Percentiles rank a stretch among this genome's conserved stretches.
Evolutionary conservation across 108 stramenopile species (phyloP).

Genomic region (Schizochytrium sp.): DNA sequence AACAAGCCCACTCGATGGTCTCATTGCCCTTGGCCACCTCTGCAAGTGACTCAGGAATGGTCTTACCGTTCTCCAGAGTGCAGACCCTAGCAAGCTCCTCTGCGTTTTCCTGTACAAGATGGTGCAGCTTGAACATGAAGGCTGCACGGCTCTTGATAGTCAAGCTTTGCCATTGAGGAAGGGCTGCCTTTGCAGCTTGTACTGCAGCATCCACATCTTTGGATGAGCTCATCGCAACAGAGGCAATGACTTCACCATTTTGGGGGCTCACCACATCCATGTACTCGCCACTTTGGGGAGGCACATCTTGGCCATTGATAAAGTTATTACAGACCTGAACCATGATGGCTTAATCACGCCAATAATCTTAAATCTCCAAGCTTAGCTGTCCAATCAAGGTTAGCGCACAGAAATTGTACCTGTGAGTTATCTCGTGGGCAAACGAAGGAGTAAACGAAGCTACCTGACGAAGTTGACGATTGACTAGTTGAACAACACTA

Average conservation of each 20-base stretch:
- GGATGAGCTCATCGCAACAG: slow-evolving; percentile 72
- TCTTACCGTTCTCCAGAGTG: slow-evolving; percentile 93
- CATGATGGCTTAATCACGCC: background rate
- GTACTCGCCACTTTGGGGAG: background rate
- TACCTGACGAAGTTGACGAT: no score
- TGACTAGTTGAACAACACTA: no score
- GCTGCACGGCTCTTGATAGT: slow-evolving; percentile 81
- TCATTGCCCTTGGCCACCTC: slow-evolving; percentile 97
- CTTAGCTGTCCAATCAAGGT: no score
- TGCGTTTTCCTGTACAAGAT: slow-evolving; percentile 82
- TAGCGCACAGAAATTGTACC: no score
- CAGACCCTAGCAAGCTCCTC: slow-evolving; percentile 87
- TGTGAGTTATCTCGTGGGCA: no score
- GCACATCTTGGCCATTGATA: background rate
- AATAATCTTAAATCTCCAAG: no score
- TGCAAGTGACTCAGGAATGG: slow-evolving; percentile 91
- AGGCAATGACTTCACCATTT: slow-evolving; percentile 8
- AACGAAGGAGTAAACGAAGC: no score
- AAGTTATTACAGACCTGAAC: slow-evolving; percentile 26
- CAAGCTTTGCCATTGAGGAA: slow-evolving; percentile 77
- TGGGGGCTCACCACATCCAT: slow-evolving; percentile 29
- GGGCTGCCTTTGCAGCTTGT: slow-evolving; percentile 81
- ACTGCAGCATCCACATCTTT: slow-evolving; percentile 86
- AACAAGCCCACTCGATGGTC: slow-evolving; percentile 96
- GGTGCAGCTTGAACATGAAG: slow-evolving; percentile 92